Evolutionary conservation across 257 asterid species (phyloP), one percentile per base, ranked within the genome.

Genomic region (Verbena officinalis): DNA sequence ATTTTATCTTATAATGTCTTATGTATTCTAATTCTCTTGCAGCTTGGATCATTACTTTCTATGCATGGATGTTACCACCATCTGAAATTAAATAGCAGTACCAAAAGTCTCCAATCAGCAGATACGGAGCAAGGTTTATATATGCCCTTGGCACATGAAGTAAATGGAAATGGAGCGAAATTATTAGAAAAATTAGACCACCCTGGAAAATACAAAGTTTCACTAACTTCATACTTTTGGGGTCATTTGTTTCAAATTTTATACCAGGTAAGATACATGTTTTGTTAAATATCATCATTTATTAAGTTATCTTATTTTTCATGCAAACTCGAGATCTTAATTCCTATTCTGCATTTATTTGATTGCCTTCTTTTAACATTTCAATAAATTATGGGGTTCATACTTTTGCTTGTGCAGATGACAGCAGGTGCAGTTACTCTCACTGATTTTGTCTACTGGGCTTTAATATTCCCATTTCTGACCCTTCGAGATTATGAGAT

Each of bases 361-460:
- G 69, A 31, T 65, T 68, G 9, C 48, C 16, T 42, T 49, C n/a
- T 16, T 57, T 53, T 39, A 16, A 61, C 44, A n/a, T 46, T 10
- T 58, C 61, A 33, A 42, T 22, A 24, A 16, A 56, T 40, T 75
- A 73, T 71, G 65, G 23, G 36, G 45, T 30, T 40, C 9, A 20
- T 55, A 15, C 54, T 73, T 74, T 61, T 72, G 66, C 50, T 49
- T 55, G 59, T 51, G 75, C 92, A 93, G 99, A 80, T 86, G 85
- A 83, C 92, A 49, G 96, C 96, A 27, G 97, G 99, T 61, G 90
- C 99, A 3, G 97, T 86, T 64, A 77, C 86, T 77, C 78, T 93
- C 71, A 88, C 99, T 1, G 96, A 90, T 75, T 0, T 49, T 57
- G 78, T 93, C 54, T 93, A 93, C 75, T 90, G 99, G 99, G 56